Percentiles rank a stretch among this genome's conserved stretches.
phyloP scores from a whole-genome alignment of 1,284 basidiomycete genomes.

The Irpex sp. region DNA sequence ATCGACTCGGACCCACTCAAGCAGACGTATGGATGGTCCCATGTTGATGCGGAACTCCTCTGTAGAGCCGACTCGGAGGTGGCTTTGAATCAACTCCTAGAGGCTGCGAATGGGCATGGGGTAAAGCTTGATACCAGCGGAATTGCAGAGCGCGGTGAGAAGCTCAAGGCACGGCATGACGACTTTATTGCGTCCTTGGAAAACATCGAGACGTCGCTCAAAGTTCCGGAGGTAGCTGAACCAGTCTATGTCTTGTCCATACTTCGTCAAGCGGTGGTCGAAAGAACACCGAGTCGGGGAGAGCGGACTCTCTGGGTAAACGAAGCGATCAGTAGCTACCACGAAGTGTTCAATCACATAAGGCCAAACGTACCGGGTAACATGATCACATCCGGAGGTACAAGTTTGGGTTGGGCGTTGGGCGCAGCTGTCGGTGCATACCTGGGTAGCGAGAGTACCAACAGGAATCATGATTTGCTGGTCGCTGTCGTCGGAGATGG shows the following conservation, averaged over 20 bases:
- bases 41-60: conserved; percentile 53
- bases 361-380: conserved; percentile 48
- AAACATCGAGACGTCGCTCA: conserved; percentile 18
- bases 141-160: conserved; percentile 9
- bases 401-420: conserved; percentile 63
- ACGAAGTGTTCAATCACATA: conserved; percentile 52
- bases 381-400: conserved; percentile 52
- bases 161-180: conserved; percentile 19
- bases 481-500: conserved; percentile 66
- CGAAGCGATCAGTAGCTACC: conserved; percentile 60
- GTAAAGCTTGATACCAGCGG: conserved; percentile 5
- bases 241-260: conserved; percentile 39
- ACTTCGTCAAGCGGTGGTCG: conserved; percentile 40
- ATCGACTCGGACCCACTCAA: conserved; percentile 65
- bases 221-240: conserved; percentile 14
- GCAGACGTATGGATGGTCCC: conserved; percentile 47
- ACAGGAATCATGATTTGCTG: conserved; percentile 44
- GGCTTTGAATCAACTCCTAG: conserved; percentile 48
- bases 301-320: conserved; percentile 50
- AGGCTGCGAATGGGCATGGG: conserved; percentile 15
- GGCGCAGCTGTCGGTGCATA: conserved; percentile 59
- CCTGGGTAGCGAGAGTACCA: conserved; percentile 37
- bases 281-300: conserved; percentile 33
- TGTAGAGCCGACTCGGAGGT: conserved; percentile 53
- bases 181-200: conserved; percentile 24